Evolutionary conservation across 164 flowering plant species (phyloP), one percentile per base, ranked within the genome.

Genomic region (Sextonia rubra): DNA sequence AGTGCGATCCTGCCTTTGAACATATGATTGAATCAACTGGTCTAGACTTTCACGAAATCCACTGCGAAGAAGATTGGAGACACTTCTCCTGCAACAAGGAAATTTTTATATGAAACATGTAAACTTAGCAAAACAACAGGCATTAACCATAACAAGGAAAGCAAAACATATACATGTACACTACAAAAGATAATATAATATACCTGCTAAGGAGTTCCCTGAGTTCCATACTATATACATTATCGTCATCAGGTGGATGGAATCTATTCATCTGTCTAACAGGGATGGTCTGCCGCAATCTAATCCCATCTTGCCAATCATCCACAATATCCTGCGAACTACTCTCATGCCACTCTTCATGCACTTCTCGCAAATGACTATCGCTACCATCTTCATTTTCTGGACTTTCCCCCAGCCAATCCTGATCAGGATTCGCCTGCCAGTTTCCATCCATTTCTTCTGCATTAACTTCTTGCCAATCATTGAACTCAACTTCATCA

Each of bases 181-280:
- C 32, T 8, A 66, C 32, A 37, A 26, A 26, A 64, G 67, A 64
- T 25, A 18, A 12, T 5, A 26, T 64, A 60, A 23, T 58, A 7
- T 76, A 93, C 99, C 99, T 93, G 95, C 98, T 89, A 18, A 93
- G 76, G 47, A 96, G 93, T 75, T 96, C 99, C 78, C 99, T 89
- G 64, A 96, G 98, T 82, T 96, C 99, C 97, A 96, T 96, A 74
- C 97, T 93, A 72, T 96, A 93, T 70, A 93, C 98, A 77, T 88
- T 91, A 72, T 96, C 98, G 83, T 96, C 97, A 74, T 93, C 98
- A 23, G 97, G 97, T 4, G 94, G 98, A 52, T 90, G 97, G 76
- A 93, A 91, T 79, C 97, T 84, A 73, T 77, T 87, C 63, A 77
- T 68, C 75, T 95, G 89, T 82, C 97, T 85, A 24, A 79, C 37